These are phyloP conservation scores for Candida silvicultrix DNA, from an alignment of 805 yeast genomes.

Conservation along the genomic window DNA sequence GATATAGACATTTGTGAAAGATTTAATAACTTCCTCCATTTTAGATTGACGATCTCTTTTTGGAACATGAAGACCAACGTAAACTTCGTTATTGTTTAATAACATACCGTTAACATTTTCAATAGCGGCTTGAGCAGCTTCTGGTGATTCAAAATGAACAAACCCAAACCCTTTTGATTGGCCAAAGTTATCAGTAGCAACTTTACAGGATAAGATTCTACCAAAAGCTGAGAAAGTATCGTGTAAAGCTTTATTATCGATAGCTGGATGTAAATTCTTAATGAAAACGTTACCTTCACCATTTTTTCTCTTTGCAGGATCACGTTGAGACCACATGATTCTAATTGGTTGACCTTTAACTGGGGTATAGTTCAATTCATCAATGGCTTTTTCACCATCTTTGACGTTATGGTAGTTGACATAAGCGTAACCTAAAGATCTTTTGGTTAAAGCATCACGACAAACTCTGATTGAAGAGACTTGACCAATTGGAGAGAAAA, in stretches of 20 bases:
- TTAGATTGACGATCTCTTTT: slow-evolving; percentile 92
- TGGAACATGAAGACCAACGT: slow-evolving; percentile 89
- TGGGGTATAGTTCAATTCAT: slow-evolving; percentile 88
- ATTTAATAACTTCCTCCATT: slow-evolving; percentile 82
- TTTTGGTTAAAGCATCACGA: slow-evolving; percentile 96
- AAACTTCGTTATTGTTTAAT: slow-evolving; percentile 92
- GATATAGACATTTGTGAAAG: slow-evolving; percentile 93
- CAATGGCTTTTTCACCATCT: slow-evolving; percentile 92
- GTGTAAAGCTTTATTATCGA: slow-evolving; percentile 97
- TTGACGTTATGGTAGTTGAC: slow-evolving; percentile 87
- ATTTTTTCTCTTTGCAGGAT: slow-evolving; percentile 88
- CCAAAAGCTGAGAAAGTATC: slow-evolving; percentile 98
- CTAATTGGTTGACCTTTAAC: slow-evolving; percentile 97
- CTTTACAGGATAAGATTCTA: slow-evolving; percentile 91
- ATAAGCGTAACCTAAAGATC: slow-evolving; percentile 96
- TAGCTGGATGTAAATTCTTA: slow-evolving; percentile 96
- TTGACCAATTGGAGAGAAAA: slow-evolving; percentile 91
- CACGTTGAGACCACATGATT: slow-evolving; percentile 99
- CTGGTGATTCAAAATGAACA: slow-evolving; percentile 91
- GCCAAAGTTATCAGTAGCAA: slow-evolving; percentile 91
- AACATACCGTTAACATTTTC: slow-evolving; percentile 98
- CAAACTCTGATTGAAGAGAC: slow-evolving; percentile 97
- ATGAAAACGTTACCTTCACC: slow-evolving; percentile 97
- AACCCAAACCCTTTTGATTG: slow-evolving; percentile 94
- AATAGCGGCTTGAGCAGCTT: slow-evolving; percentile 91